phyloP scores from a whole-genome alignment of 768 basidiomycete species.

The Collybiopsis confluens region DNA sequence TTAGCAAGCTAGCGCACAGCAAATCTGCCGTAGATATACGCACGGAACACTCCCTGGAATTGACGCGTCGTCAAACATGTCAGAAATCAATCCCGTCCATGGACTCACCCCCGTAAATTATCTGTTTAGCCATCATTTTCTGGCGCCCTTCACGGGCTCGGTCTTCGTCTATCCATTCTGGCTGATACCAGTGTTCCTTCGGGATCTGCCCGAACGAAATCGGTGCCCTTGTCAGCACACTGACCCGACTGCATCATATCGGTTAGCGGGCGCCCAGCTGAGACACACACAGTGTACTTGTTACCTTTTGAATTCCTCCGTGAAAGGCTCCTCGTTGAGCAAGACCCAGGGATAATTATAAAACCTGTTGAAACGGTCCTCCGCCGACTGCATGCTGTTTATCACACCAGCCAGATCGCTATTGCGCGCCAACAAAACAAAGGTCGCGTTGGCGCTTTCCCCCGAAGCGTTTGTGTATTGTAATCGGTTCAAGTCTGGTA shows the following conservation, averaged over 20 bases:
- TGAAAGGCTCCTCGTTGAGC: conserved; percentile 78
- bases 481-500: neutral
- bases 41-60: conserved; percentile 67
- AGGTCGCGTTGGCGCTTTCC: conserved; percentile 67
- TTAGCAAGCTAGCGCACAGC: neutral
- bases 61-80: conserved; percentile 1
- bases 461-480: conserved; percentile 1
- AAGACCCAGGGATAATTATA: conserved; percentile 80
- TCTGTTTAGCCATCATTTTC: conserved; percentile 57
- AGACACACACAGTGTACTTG: no score
- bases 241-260: conserved; percentile 35
- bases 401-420: conserved; percentile 48
- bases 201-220: conserved; percentile 73
- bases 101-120: conserved; percentile 61
- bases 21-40: conserved; percentile 22
- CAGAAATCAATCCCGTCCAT: neutral
- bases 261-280: neutral
- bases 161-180: conserved; percentile 74
- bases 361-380: conserved; percentile 80
- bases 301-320: conserved; percentile 68
- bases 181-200: conserved; percentile 74
- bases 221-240: conserved; percentile 51
- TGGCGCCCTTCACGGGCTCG: conserved; percentile 55
- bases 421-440: conserved; percentile 69
- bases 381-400: conserved; percentile 61